phyloP scores from a whole-genome alignment of 352 stramenopile species.

The Pythium grandisporangium region DNA sequence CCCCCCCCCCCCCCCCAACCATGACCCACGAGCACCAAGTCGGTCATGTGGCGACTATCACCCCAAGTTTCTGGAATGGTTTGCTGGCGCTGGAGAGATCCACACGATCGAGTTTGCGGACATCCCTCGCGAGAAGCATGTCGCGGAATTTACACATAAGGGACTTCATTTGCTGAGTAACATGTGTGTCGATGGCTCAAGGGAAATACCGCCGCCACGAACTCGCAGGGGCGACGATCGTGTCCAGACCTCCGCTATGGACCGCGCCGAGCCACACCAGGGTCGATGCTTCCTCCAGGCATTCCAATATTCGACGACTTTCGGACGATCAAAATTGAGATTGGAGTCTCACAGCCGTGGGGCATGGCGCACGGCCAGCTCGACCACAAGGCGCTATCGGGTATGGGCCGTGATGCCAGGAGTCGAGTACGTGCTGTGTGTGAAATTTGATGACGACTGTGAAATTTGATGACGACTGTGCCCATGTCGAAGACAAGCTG shows the following conservation, averaged over 20 bases:
- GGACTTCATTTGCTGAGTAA: constrained; percentile 3
- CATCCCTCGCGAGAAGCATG: constrained; percentile 7
- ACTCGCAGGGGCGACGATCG: constrained; percentile 18
- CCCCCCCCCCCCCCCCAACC: too few species aligned
- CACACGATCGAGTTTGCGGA: constrained; percentile 20
- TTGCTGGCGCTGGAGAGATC: constrained; percentile 18
- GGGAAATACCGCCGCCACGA: constrained; percentile 7
- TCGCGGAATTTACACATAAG: constrained; percentile 1
- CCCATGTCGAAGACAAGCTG: constrained; percentile 28
- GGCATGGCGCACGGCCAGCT: constrained; percentile 24
- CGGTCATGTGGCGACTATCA: too few species aligned
- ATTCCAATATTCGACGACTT: constrained; percentile 25
- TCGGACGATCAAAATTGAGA: constrained; percentile 24
- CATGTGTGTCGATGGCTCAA: constrained; percentile 10
- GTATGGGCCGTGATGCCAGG: constrained; percentile 23
- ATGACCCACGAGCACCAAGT: too few species aligned
- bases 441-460: constrained; percentile 25
- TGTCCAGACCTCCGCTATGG: constrained; percentile 22
- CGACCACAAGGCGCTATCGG: constrained; percentile 23
- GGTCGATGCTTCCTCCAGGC: constrained; percentile 20
- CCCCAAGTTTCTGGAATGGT: constrained; percentile 19
- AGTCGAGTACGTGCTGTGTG: constrained; percentile 30
- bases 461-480: constrained; percentile 20
- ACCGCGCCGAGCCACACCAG: constrained; percentile 15
- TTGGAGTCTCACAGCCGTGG: constrained; percentile 24